Evolutionary conservation across 208 protist genomes (phyloP).

Genomic region (Leishmania major): DNA sequence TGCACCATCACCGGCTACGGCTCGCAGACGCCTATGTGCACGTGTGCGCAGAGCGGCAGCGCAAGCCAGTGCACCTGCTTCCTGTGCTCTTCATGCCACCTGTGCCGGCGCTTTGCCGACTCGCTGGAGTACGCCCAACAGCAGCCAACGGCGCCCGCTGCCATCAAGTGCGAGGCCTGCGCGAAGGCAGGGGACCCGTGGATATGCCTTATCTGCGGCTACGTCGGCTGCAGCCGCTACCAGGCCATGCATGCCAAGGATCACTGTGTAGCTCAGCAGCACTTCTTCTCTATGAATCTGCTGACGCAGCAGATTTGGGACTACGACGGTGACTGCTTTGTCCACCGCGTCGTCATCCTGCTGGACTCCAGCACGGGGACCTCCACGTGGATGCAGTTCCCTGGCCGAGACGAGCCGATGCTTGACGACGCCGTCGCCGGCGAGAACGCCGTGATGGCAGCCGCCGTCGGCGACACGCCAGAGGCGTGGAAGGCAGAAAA

Average conservation of each 20-base stretch:
- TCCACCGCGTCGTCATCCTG: conserved; percentile 79
- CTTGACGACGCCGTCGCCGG: conserved; percentile 18
- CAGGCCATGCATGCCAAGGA: conserved; percentile 89
- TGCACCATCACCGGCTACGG: conserved; percentile 62
- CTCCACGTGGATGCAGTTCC: conserved; percentile 72
- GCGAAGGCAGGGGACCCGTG: conserved; percentile 76
- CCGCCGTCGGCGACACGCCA: conserved; percentile 9
- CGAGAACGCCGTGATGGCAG: conserved; percentile 10
- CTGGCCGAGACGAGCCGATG: conserved; percentile 54
- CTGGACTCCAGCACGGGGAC: conserved; percentile 64
- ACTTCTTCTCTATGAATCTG: conserved; percentile 92
- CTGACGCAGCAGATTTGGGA: conserved; percentile 94
- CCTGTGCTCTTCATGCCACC: conserved; percentile 51
- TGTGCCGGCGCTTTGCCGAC: conserved; percentile 56
- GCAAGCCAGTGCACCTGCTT: conserved; percentile 51
- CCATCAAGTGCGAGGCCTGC: conserved; percentile 71
- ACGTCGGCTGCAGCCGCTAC: conserved; percentile 93
- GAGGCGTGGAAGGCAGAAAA: conserved; percentile 54
- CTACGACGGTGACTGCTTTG: conserved; percentile 90
- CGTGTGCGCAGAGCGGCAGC: conserved; percentile 26
- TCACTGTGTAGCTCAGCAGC: conserved; percentile 59
- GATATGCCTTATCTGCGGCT: conserved; percentile 92
- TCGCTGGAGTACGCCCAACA: conserved; percentile 25
- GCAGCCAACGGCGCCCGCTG: conserved; percentile 1
- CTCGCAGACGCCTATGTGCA: conserved; percentile 45